A percentile compares a stretch with the other conserved stretches of the same genome.
These are phyloP conservation scores for Saccharomycopsis schoenii DNA, from an alignment of 805 yeast genomes.

Conservation along the genomic window DNA sequence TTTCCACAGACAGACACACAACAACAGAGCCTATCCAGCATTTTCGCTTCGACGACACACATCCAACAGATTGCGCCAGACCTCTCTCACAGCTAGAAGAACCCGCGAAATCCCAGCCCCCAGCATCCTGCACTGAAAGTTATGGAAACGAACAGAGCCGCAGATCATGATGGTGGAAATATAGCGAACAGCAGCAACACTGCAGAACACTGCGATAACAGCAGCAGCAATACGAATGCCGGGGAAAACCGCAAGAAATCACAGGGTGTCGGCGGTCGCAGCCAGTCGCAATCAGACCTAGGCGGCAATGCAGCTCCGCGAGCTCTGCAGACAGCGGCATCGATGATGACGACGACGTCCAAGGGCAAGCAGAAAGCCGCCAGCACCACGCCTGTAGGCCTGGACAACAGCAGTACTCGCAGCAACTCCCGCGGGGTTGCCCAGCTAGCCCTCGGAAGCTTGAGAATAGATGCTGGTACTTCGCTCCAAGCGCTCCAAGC, in stretches of 20 bases:
- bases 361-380: neutral
- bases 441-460: neutral
- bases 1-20: no score
- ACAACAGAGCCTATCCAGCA: no score
- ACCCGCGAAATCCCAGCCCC: no score
- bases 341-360: neutral
- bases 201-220: neutral
- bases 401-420: neutral
- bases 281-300: no score
- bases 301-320: neutral
- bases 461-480: neutral
- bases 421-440: neutral
- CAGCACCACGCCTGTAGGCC: neutral
- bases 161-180: neutral
- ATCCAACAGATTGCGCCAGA: no score
- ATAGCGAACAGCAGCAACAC: neutral
- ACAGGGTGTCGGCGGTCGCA: neutral
- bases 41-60: no score
- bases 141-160: neutral
- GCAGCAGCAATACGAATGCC: neutral
- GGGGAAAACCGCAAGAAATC: neutral
- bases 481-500: neutral
- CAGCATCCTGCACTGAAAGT: neutral
- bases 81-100: no score
- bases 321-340: neutral